Evolutionary conservation across 352 stramenopile genomes (phyloP).

Genomic region (Globisporangium radiosum): DNA sequence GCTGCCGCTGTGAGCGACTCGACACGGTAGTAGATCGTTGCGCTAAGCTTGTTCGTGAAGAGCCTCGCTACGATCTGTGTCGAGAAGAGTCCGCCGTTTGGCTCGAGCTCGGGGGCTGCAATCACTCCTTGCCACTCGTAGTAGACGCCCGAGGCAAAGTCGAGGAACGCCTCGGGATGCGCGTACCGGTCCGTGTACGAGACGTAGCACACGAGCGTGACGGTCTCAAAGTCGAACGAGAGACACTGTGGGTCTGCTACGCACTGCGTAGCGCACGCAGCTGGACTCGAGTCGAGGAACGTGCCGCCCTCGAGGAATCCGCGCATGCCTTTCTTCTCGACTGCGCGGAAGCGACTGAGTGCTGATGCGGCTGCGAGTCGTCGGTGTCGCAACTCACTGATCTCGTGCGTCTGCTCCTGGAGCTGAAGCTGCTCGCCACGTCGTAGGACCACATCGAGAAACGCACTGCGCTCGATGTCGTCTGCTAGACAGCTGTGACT

Average conservation of each 20-base stretch:
- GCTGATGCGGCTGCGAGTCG: slow-evolving; percentile 4
- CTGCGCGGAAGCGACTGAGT: slow-evolving; percentile 31
- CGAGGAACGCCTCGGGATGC: slow-evolving; percentile 55
- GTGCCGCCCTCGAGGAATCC: slow-evolving; percentile 53
- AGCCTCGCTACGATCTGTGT: slow-evolving; percentile 52
- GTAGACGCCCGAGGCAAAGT: slow-evolving; percentile 60
- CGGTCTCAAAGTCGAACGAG: slow-evolving; percentile 67
- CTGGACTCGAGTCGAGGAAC: slow-evolving; percentile 25
- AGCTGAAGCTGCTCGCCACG: background rate
- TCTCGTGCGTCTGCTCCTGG: background rate
- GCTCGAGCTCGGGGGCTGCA: slow-evolving; percentile 39
- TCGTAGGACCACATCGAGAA: background rate
- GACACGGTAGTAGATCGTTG: slow-evolving; percentile 58
- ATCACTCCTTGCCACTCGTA: slow-evolving; percentile 72
- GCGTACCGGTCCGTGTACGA: slow-evolving; percentile 65
- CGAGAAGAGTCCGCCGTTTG: slow-evolving; percentile 43
- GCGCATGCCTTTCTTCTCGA: slow-evolving; percentile 40
- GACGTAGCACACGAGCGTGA: slow-evolving; percentile 57
- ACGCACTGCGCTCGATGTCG: background rate
- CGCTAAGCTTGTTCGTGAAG: slow-evolving; percentile 43
- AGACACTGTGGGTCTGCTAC: slow-evolving; percentile 43
- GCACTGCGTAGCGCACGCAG: slow-evolving; percentile 40
- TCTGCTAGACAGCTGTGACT: background rate
- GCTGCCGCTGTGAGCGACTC: slow-evolving; percentile 9
- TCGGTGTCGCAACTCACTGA: background rate